Evolutionary conservation across 495 filamentous ascomycete species (phyloP), one percentile per base, ranked within the genome.

Genomic region (Aspergillus egyptiacus): DNA sequence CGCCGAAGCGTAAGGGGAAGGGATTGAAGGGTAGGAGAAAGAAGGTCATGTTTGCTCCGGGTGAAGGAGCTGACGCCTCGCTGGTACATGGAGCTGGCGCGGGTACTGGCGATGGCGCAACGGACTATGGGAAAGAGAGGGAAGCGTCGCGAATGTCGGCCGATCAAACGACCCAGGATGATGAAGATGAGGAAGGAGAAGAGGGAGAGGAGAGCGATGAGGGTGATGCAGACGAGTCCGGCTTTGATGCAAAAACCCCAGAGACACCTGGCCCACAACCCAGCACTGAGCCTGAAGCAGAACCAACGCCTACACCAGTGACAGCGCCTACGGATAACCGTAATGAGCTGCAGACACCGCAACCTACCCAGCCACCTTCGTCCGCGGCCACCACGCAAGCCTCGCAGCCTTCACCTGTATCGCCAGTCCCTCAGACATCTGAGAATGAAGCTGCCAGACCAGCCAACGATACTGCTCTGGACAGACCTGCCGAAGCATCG

Each of bases 1-100:
- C 86, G 6, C 83, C 84, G 0, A 89, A 85, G 63, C 76, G 84
- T 56, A 91, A 89, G 69, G 69, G 76, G 1, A 89, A 83, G 64
- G 82, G 82, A 0, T 71, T 78, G 3, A 79, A 82, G 37, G 83
- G 84, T 9, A 72, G 83, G 25, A 85, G 80, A 67, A 84, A 83
- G 74, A 84, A 81, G 66, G 61, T 80, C 57, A 64, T 71, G 74
- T 66, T 78, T 66, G 70, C 66, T 13, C 59, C 69, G 41, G 71
- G 70, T 27, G 69, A 69, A 39, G 61, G 74, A 25, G 57, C 56
- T 0, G 72, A 75, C 50, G 67, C 61, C 43, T 41, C 63, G 8
- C 40, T 54, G 30, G 58, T 69, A 13, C 60, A 71, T 59, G 66
- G 62, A 17, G 58, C 61, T 35, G 62, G 60, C 27, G 23, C 60